phyloP scores from a whole-genome alignment of 2,329 filamentous ascomycete species.

The Pseudonectria buxi region DNA sequence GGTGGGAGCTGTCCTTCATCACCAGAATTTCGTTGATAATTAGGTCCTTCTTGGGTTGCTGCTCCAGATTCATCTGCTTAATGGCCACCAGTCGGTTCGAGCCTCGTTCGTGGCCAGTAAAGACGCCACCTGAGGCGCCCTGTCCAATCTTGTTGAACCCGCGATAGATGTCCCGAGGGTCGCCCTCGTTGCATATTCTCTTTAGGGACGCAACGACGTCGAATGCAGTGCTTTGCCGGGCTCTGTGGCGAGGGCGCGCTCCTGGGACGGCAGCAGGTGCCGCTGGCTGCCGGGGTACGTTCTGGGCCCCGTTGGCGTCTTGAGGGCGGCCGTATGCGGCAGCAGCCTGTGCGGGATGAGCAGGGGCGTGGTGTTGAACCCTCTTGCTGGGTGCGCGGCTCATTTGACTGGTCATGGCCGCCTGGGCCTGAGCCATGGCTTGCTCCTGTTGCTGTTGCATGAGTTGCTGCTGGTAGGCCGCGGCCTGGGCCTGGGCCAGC shows the following conservation, averaged over 20 bases:
- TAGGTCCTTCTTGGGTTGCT: slow-evolving; percentile 97
- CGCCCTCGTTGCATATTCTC: slow-evolving; percentile 82
- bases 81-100: slow-evolving; percentile 89
- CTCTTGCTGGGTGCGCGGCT: slow-evolving; percentile 69
- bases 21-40: slow-evolving; percentile 99
- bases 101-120: slow-evolving; percentile 77
- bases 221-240: slow-evolving; percentile 69
- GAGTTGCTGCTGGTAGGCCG: slow-evolving; percentile 54
- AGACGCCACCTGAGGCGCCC: slow-evolving; percentile 93
- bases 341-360: slow-evolving; percentile 16
- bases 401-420: slow-evolving; percentile 65
- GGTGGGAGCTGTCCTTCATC: slow-evolving; percentile 98
- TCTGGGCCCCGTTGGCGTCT: slow-evolving; percentile 26
- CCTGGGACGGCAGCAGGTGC: slow-evolving; percentile 36
- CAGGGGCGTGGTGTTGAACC: slow-evolving; percentile 24
- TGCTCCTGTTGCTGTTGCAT: slow-evolving; percentile 82
- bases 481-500: slow-evolving; percentile 32
- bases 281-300: slow-evolving; percentile 31
- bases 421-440: slow-evolving; percentile 71
- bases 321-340: slow-evolving; percentile 22
- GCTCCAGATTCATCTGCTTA: slow-evolving; percentile 98
- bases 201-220: slow-evolving; percentile 81
- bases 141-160: slow-evolving; percentile 93
- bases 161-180: slow-evolving; percentile 81
- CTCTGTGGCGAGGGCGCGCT: slow-evolving; percentile 67